These are phyloP conservation scores for Syzygium malaccense DNA, from an alignment of 441 rosid genomes.

Conservation along the genomic window DNA sequence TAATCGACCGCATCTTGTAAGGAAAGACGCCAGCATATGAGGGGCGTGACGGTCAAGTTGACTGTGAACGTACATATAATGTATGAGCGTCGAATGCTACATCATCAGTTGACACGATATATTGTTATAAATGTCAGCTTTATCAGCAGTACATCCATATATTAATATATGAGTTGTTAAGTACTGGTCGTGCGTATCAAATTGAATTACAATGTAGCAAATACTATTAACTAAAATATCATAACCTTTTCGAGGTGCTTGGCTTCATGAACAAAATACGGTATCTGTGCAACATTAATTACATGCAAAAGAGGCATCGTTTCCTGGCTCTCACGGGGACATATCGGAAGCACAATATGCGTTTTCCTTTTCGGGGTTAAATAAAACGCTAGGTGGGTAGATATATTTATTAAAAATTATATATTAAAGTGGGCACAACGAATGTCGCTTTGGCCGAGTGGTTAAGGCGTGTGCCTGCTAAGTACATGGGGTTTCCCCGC, in stretches of 20 bases:
- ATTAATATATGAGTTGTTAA: background rate
- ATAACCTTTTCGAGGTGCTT: background rate
- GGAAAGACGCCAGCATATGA: background rate
- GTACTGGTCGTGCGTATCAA: background rate
- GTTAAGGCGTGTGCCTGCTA: slow-evolving; percentile 21
- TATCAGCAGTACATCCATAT: background rate
- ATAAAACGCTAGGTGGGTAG: no score
- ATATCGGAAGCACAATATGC: background rate
- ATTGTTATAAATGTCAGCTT: background rate
- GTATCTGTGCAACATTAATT: background rate
- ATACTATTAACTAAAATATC: background rate
- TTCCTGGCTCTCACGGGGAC: background rate
- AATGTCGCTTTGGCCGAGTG: slow-evolving; percentile 23
- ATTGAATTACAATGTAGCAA: background rate
- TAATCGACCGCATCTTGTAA: background rate
- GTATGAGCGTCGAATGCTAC: background rate
- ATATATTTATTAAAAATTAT: no score
- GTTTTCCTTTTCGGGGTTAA: background rate
- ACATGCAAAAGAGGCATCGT: background rate
- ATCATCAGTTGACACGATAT: background rate
- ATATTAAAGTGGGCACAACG: no score
- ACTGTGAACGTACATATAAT: background rate
- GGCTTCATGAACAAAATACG: no score
- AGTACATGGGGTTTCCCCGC: slow-evolving; percentile 23
- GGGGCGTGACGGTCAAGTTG: background rate